Conservation (phyloP, 192 early-diverging fungal genomes). For the Gigaspora rosea region DNA sequence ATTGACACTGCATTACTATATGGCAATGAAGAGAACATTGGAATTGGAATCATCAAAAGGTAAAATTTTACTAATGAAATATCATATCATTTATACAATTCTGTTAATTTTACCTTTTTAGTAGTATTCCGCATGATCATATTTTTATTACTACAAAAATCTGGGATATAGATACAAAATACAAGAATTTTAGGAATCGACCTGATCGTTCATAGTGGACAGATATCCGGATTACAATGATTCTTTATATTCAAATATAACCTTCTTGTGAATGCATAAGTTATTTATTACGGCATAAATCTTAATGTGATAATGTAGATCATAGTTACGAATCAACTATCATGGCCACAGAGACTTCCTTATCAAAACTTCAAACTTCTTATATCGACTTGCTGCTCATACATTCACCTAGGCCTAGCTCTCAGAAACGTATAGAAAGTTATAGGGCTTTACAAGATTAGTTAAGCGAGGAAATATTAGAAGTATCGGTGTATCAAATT, state of each 20-base stretch:
- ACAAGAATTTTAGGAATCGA: no score
- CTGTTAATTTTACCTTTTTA: neutral
- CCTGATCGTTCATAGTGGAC: no score
- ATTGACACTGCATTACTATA: constrained; percentile 55
- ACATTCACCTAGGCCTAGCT: constrained; percentile 56
- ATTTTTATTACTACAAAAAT: constrained; percentile 71
- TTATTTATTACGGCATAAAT: no score
- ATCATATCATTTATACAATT: neutral
- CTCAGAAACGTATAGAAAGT: constrained; percentile 47
- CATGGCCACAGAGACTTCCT: constrained; percentile 52
- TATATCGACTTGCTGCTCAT: constrained; percentile 68
- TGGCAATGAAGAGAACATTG: constrained; percentile 48
- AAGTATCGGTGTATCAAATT: constrained; percentile 62
- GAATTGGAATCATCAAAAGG: constrained; percentile 47
- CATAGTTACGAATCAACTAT: constrained; percentile 53
- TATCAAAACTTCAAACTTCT: constrained; percentile 51
- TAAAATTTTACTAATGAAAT: constrained; percentile 5
- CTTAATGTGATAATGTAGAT: constrained; percentile 18
- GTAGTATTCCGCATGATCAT: constrained; percentile 46
- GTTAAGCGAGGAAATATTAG: constrained; percentile 51
- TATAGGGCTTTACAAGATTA: constrained; percentile 55
- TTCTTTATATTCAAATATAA: no score
- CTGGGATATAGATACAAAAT: constrained; percentile 34
- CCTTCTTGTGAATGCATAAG: no score
- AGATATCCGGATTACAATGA: no score